Conservation (phyloP, 2,329 filamentous ascomycete species). For the Pseudopyrenochaeta lycopersici region DNA sequence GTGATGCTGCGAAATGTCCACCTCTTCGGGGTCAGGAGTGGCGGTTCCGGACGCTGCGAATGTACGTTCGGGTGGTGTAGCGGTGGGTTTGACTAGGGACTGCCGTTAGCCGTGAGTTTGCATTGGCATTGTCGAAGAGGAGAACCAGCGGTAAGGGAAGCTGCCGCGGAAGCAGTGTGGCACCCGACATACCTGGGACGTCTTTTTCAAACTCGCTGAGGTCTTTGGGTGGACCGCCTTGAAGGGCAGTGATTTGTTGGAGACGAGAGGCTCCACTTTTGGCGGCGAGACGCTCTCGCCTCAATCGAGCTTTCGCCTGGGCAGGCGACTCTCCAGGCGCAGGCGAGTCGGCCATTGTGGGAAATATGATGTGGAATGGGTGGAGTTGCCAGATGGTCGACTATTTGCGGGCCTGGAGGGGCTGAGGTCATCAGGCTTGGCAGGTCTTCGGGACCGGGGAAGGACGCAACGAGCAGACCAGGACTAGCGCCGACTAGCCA, state of each 20-base stretch:
- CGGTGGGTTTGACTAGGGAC: conserved; percentile 29
- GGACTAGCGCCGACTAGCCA: not conserved
- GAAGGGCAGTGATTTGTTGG: conserved; percentile 76
- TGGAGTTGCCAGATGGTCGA: conserved; percentile 6
- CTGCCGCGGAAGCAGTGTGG: not conserved
- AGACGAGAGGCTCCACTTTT: conserved; percentile 77
- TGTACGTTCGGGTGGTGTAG: conserved; percentile 24
- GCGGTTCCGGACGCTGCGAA: conserved; percentile 36
- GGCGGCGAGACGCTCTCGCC: conserved; percentile 80
- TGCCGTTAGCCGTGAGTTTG: conserved; percentile 29
- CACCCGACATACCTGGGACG: conserved; percentile 43
- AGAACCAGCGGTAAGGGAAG: not conserved
- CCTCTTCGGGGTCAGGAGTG: conserved; percentile 72
- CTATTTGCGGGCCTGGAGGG: not conserved
- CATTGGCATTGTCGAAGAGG: not conserved
- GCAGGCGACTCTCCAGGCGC: conserved; percentile 49
- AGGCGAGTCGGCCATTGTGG: conserved; percentile 36
- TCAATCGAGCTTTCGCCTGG: conserved; percentile 71
- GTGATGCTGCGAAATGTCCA: conserved; percentile 80
- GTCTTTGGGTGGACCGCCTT: conserved; percentile 59
- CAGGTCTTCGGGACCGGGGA: not conserved
- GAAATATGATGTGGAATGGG: not conserved
- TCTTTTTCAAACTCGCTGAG: conserved; percentile 46
- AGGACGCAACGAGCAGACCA: too few relatives aligned
- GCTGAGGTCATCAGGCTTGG: conserved; percentile 27